A percentile compares a stretch with the other conserved stretches of the same genome.
Conservation (phyloP, 768 basidiomycete species). For the Termitomyces sp. region DNA sequence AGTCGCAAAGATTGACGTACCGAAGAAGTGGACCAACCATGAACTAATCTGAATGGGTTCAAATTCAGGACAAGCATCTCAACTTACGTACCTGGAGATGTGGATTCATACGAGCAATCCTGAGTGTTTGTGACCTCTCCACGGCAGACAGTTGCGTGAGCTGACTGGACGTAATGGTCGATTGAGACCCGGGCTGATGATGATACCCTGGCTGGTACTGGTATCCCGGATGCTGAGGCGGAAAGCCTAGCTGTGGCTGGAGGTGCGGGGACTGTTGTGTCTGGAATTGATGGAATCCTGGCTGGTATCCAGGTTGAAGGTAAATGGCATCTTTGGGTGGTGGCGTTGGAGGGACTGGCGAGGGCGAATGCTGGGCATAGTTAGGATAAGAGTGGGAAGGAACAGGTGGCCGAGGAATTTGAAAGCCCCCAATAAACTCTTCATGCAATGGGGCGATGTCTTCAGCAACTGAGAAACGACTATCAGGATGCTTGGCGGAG, state of each 20-base stretch:
- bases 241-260: slow-evolving; percentile 7
- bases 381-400: slow-evolving; percentile 28
- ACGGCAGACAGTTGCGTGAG: slow-evolving; percentile 51
- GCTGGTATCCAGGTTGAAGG: slow-evolving; percentile 14
- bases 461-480: slow-evolving; percentile 47
- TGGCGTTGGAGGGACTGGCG: slow-evolving; percentile 39
- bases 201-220: slow-evolving; percentile 13
- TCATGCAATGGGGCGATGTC: slow-evolving; percentile 59
- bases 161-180: slow-evolving; percentile 28
- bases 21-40: slow-evolving; percentile 87
- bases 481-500: slow-evolving; percentile 31
- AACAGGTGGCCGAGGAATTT: slow-evolving; percentile 26
- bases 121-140: slow-evolving; percentile 57
- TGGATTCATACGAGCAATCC: slow-evolving; percentile 67
- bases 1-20: slow-evolving; percentile 19
- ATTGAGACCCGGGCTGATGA: slow-evolving; percentile 18
- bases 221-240: slow-evolving; percentile 9
- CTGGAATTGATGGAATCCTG: neutral
- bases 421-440: slow-evolving; percentile 53
- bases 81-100: slow-evolving; percentile 53
- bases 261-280: neutral
- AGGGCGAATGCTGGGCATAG: slow-evolving; percentile 23
- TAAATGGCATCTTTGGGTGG: slow-evolving; percentile 42
- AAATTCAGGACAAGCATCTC: neutral
- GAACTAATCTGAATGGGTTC: slow-evolving; percentile 33